Evolutionary conservation across 768 basidiomycete species (phyloP).

Genomic region (Ramaria sp.): DNA sequence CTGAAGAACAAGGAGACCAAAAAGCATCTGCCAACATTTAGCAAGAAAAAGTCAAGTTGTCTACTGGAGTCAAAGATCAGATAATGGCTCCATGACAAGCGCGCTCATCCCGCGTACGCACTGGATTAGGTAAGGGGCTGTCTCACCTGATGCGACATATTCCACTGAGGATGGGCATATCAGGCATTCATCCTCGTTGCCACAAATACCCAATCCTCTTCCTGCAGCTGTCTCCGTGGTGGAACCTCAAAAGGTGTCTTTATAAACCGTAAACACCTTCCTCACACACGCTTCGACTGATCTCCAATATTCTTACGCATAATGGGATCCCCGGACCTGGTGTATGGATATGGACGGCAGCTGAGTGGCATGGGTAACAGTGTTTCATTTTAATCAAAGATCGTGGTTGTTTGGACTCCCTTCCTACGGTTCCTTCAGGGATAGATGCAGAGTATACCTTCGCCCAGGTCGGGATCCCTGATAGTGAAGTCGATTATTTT

Average conservation of each 20-base stretch:
- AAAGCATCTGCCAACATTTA: no score
- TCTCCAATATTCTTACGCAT: slow-evolving; percentile 51
- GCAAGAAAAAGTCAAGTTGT: no score
- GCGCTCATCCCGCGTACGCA: no score
- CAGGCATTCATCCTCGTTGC: background rate
- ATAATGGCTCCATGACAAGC: no score
- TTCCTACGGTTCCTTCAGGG: slow-evolving; percentile 27
- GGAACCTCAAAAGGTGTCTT: slow-evolving; percentile 76
- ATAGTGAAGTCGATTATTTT: slow-evolving; percentile 49
- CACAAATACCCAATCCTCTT: slow-evolving; percentile 19
- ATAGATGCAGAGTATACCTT: slow-evolving; percentile 67
- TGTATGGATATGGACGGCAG: slow-evolving; percentile 55
- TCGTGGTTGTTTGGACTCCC: slow-evolving; percentile 52
- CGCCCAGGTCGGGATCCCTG: slow-evolving; percentile 42
- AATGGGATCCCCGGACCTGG: slow-evolving; percentile 75
- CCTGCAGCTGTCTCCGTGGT: slow-evolving; percentile 44
- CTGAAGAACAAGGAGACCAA: no score
- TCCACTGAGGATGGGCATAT: background rate
- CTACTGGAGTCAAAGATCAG: no score
- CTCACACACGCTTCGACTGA: slow-evolving; percentile 41
- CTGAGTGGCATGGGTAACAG: slow-evolving; percentile 79
- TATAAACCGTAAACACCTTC: slow-evolving; percentile 42
- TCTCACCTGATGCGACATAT: no score
- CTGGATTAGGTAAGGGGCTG: no score
- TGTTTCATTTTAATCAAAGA: slow-evolving; percentile 62